Evolutionary conservation across 1,284 basidiomycete genomes (phyloP), one percentile per base, ranked within the genome.

Genomic region (Gymnopus androsaceus): DNA sequence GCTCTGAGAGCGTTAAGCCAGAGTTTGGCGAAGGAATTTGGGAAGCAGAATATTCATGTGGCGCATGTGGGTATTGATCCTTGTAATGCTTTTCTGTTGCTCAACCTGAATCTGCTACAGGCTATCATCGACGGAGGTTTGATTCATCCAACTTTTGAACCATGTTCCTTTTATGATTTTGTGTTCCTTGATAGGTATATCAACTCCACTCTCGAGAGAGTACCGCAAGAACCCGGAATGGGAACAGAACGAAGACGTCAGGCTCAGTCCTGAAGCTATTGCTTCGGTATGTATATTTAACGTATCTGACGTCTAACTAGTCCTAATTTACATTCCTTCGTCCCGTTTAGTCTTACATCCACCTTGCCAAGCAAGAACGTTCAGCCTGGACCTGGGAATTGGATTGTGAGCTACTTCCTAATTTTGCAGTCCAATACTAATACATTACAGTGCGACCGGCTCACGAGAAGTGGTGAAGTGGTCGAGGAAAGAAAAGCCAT

Each of bases 1-100:
- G 89, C 79, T 2, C 59, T 83, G 57, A 74, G 90, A 34, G 84
- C 84, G 0, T 70, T 92, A 47, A 82, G 82, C 17, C 89, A 92
- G 74, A 89, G 87, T 57, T 70, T 92, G 66, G 83, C 83, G 27
- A 90, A 92, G 69, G 90, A 92, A 65, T 92, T 91, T 64, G 85
- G 85, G 14, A 84, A 84, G 66, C 73, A 90, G 57, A 88, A 90
- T 59, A 90, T 92, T 51, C 88, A 92, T 69, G 88, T 84, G 34
- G 80, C 83, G 8, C 83, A 88, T 69, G 85, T 87, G 63, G 65
- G 83, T 77, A 19, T n/a, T n/a, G n/a, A n/a, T n/a, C n/a, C n/a
- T n/a, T n/a, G n/a, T n/a, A n/a, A n/a, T n/a, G n/a, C 19, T 34
- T 14, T 31, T 7, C 12, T 28, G 21, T 44, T 21, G 3, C 11